phyloP scores from a whole-genome alignment of 1,139 yeast species.

The Suhomyces yuchorum region DNA sequence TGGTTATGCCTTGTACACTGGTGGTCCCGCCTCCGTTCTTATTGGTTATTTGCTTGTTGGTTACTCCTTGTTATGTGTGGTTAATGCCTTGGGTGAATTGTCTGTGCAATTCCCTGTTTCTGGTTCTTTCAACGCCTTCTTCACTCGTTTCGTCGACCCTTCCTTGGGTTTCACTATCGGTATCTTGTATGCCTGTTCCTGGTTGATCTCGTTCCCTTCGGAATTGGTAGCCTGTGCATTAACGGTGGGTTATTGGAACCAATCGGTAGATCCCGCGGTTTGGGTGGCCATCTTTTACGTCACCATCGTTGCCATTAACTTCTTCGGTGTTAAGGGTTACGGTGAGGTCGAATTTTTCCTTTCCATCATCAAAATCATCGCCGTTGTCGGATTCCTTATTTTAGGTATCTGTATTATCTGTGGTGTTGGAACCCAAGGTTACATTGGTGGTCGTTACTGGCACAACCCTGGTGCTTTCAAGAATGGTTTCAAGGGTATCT shows the following conservation, averaged over 20 bases:
- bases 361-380: slow-evolving; percentile 33
- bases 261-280: slow-evolving; percentile 26
- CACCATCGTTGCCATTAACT: slow-evolving; percentile 41
- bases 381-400: slow-evolving; percentile 28
- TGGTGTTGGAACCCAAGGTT: slow-evolving; percentile 32
- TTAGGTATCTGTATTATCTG: slow-evolving; percentile 27
- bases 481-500: slow-evolving; percentile 27
- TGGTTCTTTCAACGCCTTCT: slow-evolving; percentile 34
- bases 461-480: slow-evolving; percentile 27
- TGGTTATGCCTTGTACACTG: slow-evolving; percentile 64
- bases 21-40: slow-evolving; percentile 60
- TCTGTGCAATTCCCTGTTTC: slow-evolving; percentile 34
- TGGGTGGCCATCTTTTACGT: slow-evolving; percentile 53
- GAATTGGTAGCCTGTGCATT: slow-evolving; percentile 38
- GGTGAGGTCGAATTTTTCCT: slow-evolving; percentile 54
- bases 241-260: slow-evolving; percentile 34
- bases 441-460: slow-evolving; percentile 28
- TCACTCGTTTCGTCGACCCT: slow-evolving; percentile 33
- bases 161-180: slow-evolving; percentile 38
- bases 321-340: slow-evolving; percentile 49
- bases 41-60: slow-evolving; percentile 28
- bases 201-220: slow-evolving; percentile 35
- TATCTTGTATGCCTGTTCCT: slow-evolving; percentile 35
- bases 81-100: slow-evolving; percentile 33
- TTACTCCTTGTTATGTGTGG: slow-evolving; percentile 29